phyloP scores from a whole-genome alignment of 1,284 basidiomycete genomes.

The Exobasidium cylindrosporum region DNA sequence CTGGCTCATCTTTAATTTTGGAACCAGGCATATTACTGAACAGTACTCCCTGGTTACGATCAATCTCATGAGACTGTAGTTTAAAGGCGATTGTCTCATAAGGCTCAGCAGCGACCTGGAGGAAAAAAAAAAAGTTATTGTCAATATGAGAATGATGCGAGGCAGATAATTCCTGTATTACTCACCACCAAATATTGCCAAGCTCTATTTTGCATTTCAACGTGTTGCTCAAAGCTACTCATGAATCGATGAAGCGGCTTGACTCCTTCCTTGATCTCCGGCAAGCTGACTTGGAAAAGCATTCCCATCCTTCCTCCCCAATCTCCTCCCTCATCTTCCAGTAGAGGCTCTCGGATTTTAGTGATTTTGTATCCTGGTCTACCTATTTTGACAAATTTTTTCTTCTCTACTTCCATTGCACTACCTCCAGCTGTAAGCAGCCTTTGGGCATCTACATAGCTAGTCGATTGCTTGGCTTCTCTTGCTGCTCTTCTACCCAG shows the following conservation, averaged over 20 bases:
- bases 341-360: constrained; percentile 69
- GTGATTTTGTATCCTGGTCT: constrained; percentile 89
- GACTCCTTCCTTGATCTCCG: constrained; percentile 78
- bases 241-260: constrained; percentile 87
- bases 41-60: constrained; percentile 58
- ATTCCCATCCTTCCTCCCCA: constrained; percentile 66
- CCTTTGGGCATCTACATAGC: constrained; percentile 61
- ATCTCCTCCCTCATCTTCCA: constrained; percentile 1
- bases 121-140: neutral
- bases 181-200: constrained; percentile 91
- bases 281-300: constrained; percentile 93
- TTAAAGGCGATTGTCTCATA: constrained; percentile 99
- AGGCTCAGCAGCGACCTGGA: constrained; percentile 79
- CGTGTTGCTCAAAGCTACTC: constrained; percentile 96
- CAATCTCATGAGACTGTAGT: constrained; percentile 94
- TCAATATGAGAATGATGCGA: neutral
- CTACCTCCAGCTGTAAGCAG: constrained; percentile 18
- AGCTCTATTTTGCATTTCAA: constrained; percentile 89
- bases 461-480: constrained; percentile 77
- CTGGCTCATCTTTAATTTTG: constrained; percentile 36
- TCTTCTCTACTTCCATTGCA: constrained; percentile 30
- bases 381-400: constrained; percentile 87
- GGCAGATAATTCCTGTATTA: constrained; percentile 54
- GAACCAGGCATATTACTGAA: constrained; percentile 27
- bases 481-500: constrained; percentile 90